A percentile compares a stretch with the other conserved stretches of the same genome.
phyloP scores from a whole-genome alignment of 106 monocot genomes.

The Dendrobium catenatum region DNA sequence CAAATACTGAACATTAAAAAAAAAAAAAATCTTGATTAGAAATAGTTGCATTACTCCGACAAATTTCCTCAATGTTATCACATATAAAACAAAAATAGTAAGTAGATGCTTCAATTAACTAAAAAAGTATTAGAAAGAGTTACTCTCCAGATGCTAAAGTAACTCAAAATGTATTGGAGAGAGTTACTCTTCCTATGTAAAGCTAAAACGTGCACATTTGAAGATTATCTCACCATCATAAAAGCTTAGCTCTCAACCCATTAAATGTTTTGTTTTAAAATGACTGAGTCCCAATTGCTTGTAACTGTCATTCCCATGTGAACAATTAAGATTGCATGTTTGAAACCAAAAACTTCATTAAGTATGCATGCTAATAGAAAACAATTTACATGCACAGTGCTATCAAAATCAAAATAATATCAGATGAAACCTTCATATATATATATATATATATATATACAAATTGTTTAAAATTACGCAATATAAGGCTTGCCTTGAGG shows the following conservation, averaged over 20 bases:
- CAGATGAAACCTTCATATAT: neutral
- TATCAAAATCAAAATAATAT: neutral
- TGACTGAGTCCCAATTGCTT: neutral
- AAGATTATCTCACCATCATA: neutral
- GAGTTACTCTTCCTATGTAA: neutral
- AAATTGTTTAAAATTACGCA: neutral
- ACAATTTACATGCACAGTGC: neutral
- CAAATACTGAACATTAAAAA: slow-evolving; percentile 58
- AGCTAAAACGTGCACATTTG: neutral
- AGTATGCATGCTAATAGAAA: neutral
- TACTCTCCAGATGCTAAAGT: neutral
- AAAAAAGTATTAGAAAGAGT: neutral
- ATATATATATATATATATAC: neutral
- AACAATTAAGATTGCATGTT: neutral
- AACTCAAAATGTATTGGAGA: neutral
- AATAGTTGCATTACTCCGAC: neutral
- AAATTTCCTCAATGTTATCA: neutral
- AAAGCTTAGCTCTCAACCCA: neutral
- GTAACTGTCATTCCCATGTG: neutral
- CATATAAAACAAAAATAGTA: neutral
- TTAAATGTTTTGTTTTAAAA: neutral
- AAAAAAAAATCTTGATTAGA: neutral
- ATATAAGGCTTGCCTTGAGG: too few relatives aligned
- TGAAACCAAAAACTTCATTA: neutral
- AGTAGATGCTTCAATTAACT: neutral